A percentile compares a stretch with the other conserved stretches of the same genome.
Evolutionary conservation across 805 yeast genomes (phyloP).

Genomic region (Candida chilensis): DNA sequence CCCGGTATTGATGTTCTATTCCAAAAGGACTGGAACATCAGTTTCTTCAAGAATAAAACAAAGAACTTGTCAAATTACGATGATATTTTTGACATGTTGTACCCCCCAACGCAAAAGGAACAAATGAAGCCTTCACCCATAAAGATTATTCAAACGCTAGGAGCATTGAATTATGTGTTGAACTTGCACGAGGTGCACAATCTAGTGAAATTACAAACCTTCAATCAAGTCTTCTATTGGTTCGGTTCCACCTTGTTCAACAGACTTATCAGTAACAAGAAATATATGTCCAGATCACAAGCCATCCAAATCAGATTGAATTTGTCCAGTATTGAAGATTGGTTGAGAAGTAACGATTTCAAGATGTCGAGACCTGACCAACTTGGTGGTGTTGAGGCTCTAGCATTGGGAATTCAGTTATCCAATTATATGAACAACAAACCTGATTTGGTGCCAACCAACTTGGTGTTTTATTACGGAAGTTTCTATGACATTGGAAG

Average conservation of each 20-base stretch:
- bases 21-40: slow-evolving; percentile 62
- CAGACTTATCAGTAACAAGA: slow-evolving; percentile 55
- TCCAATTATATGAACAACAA: slow-evolving; percentile 12
- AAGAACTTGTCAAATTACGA: slow-evolving; percentile 49
- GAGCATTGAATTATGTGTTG: slow-evolving; percentile 80
- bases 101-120: slow-evolving; percentile 77
- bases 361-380: slow-evolving; percentile 24
- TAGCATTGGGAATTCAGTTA: no score
- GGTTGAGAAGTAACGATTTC: slow-evolving; percentile 71
- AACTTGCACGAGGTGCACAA: slow-evolving; percentile 78
- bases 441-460: slow-evolving; percentile 27
- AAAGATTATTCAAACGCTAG: slow-evolving; percentile 74
- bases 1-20: slow-evolving; percentile 76
- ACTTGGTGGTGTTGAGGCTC: slow-evolving; percentile 22
- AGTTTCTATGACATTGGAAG: slow-evolving; percentile 59
- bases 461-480: slow-evolving; percentile 53
- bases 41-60: slow-evolving; percentile 33
- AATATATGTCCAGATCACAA: slow-evolving; percentile 66
- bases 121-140: slow-evolving; percentile 87
- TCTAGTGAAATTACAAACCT: slow-evolving; percentile 65
- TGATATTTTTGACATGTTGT: slow-evolving; percentile 64
- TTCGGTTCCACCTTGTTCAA: slow-evolving; percentile 68
- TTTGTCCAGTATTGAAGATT: slow-evolving; percentile 80
- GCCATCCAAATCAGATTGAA: slow-evolving; percentile 90
- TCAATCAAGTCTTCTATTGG: slow-evolving; percentile 74